These are phyloP conservation scores for Cornus controversa DNA, from an alignment of 148 eudicot species.

Conservation along the genomic window DNA sequence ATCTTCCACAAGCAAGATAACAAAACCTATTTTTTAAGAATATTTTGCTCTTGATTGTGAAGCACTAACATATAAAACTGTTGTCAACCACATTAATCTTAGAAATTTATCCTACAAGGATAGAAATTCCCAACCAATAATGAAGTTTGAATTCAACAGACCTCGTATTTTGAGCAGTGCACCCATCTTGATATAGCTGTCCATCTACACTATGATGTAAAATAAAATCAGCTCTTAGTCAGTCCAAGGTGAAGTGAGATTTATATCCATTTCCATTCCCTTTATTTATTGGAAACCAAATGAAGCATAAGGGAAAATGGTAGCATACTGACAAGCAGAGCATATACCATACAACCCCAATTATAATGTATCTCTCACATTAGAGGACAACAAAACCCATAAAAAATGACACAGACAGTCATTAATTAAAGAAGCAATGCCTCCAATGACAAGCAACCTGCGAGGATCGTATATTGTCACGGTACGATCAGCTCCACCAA, in stretches of 20 bases:
- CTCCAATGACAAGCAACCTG: conserved; percentile 33
- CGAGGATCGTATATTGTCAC: conserved; percentile 74
- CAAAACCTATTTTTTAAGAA: neutral
- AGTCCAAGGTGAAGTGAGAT: neutral
- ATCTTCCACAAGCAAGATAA: neutral
- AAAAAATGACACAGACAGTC: neutral
- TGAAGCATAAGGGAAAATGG: neutral
- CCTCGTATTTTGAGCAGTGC: conserved; percentile 82
- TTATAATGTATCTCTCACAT: neutral
- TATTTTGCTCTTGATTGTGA: neutral
- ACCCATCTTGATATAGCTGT: conserved; percentile 58
- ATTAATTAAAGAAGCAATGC: neutral
- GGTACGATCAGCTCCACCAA: conserved; percentile 72
- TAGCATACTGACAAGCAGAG: neutral
- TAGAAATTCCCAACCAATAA: neutral
- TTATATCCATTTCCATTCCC: neutral
- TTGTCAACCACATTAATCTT: neutral
- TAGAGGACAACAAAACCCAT: neutral
- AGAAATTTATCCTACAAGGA: neutral
- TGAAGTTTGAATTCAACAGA: conserved; percentile 16
- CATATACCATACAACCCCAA: neutral
- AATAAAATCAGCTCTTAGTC: conserved; percentile 8
- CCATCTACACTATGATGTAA: conserved; percentile 46
- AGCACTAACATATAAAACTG: neutral
- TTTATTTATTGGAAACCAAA: neutral